Percentiles rank a stretch among this genome's conserved stretches.
These are phyloP conservation scores for Larix kaempferi DNA, from an alignment of 75 land plant species.

Conservation along the genomic window DNA sequence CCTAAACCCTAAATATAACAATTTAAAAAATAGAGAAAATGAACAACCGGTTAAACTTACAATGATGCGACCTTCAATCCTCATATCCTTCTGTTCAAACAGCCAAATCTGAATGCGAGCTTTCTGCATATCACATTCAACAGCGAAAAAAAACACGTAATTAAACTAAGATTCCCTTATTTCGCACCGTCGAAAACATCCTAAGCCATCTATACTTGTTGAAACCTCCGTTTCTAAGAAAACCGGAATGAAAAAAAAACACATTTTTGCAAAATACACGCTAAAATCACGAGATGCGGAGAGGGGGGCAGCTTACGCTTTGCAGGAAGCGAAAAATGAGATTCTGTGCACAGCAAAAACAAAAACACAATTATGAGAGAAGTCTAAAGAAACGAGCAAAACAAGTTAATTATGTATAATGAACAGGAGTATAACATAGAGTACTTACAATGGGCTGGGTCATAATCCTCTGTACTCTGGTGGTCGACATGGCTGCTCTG, in stretches of 20 bases:
- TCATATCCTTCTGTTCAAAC: conserved; percentile 89
- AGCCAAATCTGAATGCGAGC: conserved; percentile 95
- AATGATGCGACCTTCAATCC: conserved; percentile 93
- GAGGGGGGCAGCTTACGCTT: conserved; percentile 38
- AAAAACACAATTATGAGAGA: not conserved
- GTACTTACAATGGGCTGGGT: conserved; percentile 76
- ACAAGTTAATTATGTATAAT: not conserved
- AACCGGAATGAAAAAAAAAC: no score
- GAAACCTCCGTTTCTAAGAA: not conserved
- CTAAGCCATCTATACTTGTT: not conserved
- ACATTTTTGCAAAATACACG: no score
- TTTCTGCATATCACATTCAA: conserved; percentile 35
- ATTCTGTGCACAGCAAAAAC: conserved; percentile 31
- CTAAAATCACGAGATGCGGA: not conserved
- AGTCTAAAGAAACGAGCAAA: not conserved
- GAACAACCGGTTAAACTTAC: conserved; percentile 22
- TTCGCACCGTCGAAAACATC: no score
- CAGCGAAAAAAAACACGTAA: not conserved
- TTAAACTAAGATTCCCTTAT: not conserved
- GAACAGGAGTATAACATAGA: not conserved
- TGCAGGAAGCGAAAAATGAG: conserved; percentile 79
- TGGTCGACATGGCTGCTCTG: conserved; percentile 66
- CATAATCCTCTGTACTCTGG: conserved; percentile 78
- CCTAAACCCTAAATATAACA: no score
- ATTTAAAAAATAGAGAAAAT: not conserved